These are phyloP conservation scores for Didymella pomorum DNA, from an alignment of 2,329 filamentous ascomycete genomes.

Conservation along the genomic window DNA sequence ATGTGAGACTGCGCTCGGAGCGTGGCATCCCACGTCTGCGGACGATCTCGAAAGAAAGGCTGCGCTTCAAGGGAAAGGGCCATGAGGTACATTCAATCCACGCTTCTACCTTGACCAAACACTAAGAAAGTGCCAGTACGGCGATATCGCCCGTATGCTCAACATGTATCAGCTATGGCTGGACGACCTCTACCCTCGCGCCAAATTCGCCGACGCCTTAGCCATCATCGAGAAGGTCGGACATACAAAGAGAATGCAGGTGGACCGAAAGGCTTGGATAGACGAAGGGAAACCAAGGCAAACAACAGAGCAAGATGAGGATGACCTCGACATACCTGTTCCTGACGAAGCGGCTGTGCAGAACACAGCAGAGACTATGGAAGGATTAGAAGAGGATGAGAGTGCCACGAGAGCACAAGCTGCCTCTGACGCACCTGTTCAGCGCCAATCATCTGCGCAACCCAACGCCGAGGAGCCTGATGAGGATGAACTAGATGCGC, in stretches of 20 bases:
- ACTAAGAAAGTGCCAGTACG: slow-evolving; percentile 66
- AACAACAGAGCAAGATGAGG: slow-evolving; percentile 34
- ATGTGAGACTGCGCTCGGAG: slow-evolving; percentile 79
- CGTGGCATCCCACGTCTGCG: slow-evolving; percentile 85
- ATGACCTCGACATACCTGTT: slow-evolving; percentile 24
- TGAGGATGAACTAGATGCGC: slow-evolving; percentile 61
- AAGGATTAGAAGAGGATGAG: slow-evolving; percentile 17
- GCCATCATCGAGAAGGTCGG: slow-evolving; percentile 92
- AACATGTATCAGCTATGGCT: slow-evolving; percentile 97
- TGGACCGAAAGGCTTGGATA: slow-evolving; percentile 82
- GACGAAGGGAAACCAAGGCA: slow-evolving; percentile 71
- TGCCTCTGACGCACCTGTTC: neutral
- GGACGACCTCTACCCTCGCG: slow-evolving; percentile 93
- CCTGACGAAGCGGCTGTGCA: slow-evolving; percentile 5
- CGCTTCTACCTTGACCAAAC: neutral
- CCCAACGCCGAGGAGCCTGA: slow-evolving; percentile 53
- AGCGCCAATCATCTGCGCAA: slow-evolving; percentile 22
- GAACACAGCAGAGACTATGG: slow-evolving; percentile 21
- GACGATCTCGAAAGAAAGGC: slow-evolving; percentile 69
- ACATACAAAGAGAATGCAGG: slow-evolving; percentile 79
- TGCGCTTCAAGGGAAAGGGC: slow-evolving; percentile 90
- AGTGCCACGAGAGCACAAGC: slow-evolving; percentile 4
- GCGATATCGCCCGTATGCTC: slow-evolving; percentile 80
- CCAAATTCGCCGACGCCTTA: slow-evolving; percentile 89
- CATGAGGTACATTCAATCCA: slow-evolving; percentile 72